Evolutionary conservation across 306 rosid species (phyloP), one percentile per base, ranked within the genome.

Genomic region (Echinosophora koreensis): DNA sequence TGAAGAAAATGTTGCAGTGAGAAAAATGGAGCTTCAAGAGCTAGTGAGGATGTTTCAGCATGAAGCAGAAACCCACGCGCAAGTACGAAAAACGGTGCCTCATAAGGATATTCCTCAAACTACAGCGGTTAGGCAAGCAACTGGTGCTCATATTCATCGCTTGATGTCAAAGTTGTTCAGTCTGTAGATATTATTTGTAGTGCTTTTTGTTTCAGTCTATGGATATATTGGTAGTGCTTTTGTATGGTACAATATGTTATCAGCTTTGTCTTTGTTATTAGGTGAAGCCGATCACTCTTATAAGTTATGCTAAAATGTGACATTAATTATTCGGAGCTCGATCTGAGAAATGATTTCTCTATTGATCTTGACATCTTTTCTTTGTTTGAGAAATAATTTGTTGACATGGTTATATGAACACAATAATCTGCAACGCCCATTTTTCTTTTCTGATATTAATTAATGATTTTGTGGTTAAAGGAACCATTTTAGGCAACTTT

Each of bases 51-150:
- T 89, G 96, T 95, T 95, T 71, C 91, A 95, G 86, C 97, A 90
- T 6, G 99, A 95, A 64, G 99, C 99, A 39, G 96, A 92, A 77
- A 85, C 85, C 83, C 99, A 95, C 56, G 97, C 91, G 0, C 90
- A 81, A 79, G 90, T 90, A 71, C 82, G 91, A 4, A 88, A 86
- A 85, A 68, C 82, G 0, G 46, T 83, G 65, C 78, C 91, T 72
- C 88, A 90, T 34, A 88, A 85, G 30, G 93, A 82, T 60, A 47
- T 88, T 75, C 84, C 91, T 15, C 91, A 86, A 73, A 85, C 88
- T 35, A 84, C 89, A 15, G 88, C 87, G 7, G 85, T 84, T 57
- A 41, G 66, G 15, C 32, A 80, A 66, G 16, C 73, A 56, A 47
- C 37, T 22, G 72, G 80, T 12, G 82, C 78, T 11, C 80, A 80